Evolutionary conservation across 306 rosid genomes (phyloP).

Genomic region (Begonia masoniana): DNA sequence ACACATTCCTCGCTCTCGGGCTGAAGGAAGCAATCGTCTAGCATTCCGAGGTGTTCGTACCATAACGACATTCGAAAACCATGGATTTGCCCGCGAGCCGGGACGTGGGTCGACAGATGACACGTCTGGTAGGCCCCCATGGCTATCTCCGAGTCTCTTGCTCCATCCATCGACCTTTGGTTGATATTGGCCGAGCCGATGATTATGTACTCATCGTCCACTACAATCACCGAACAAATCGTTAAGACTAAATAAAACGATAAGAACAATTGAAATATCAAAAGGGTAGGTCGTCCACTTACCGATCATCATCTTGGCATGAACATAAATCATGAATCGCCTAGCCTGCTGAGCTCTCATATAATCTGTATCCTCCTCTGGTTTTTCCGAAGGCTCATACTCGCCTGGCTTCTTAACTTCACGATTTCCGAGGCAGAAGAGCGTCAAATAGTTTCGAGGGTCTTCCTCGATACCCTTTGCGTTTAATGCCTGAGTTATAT

Average conservation of each 20-base stretch:
- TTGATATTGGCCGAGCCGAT: not conserved
- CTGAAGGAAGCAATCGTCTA: not conserved
- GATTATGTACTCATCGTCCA: slow-evolving; percentile 2
- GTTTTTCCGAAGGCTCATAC: not conserved
- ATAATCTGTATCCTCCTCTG: not conserved
- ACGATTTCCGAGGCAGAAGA: not conserved
- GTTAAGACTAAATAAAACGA: too few relatives aligned
- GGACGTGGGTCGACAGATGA: not conserved
- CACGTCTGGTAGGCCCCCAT: not conserved
- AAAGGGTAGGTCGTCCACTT: too few relatives aligned
- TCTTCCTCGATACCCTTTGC: not conserved
- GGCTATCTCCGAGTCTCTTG: slow-evolving; percentile 2
- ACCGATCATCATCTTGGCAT: slow-evolving; percentile 2
- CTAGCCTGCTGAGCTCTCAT: not conserved
- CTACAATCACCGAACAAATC: not conserved
- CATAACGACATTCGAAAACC: not conserved
- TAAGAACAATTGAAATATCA: too few relatives aligned
- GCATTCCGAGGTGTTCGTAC: not conserved
- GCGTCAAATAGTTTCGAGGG: not conserved
- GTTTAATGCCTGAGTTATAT: not conserved
- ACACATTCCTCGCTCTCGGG: not conserved
- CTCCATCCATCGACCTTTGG: slow-evolving; percentile 3
- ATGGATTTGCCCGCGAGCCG: not conserved
- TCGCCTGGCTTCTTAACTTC: not conserved
- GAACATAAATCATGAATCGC: not conserved